Evolutionary conservation across 805 yeast species (phyloP).

Genomic region (Cyberlindnera americana): DNA sequence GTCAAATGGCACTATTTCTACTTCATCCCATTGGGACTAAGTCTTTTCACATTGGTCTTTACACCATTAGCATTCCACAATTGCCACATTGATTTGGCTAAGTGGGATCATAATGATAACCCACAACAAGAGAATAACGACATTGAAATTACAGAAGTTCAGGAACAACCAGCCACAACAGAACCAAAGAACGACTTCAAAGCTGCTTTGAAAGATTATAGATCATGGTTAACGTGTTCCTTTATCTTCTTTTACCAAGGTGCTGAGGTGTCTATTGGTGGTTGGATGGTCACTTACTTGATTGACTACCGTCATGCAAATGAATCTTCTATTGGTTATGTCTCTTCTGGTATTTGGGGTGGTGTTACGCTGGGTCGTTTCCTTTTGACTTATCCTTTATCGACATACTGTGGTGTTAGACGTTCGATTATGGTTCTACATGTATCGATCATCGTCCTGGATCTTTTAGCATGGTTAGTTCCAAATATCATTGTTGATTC

Average conservation of each 20-base stretch:
- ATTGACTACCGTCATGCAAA: conserved; percentile 48
- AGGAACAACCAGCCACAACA: background rate
- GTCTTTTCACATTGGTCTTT: conserved; percentile 31
- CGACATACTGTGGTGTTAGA: conserved; percentile 40
- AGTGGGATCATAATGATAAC: conserved; percentile 18
- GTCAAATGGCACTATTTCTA: conserved; percentile 56
- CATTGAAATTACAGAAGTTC: background rate
- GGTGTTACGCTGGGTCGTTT: conserved; percentile 60
- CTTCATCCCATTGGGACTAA: conserved; percentile 45
- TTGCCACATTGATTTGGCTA: conserved; percentile 38
- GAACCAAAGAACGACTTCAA: conserved; percentile 19
- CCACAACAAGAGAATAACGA: conserved; percentile 8
- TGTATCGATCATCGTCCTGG: conserved; percentile 34
- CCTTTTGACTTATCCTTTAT: conserved; percentile 39
- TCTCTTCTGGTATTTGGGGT: conserved; percentile 63
- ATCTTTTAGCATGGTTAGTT: conserved; percentile 46
- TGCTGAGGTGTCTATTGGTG: conserved; percentile 58
- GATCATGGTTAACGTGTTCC: conserved; percentile 50
- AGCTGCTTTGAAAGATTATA: conserved; percentile 37
- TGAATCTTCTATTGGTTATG: conserved; percentile 44
- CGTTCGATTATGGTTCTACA: conserved; percentile 38
- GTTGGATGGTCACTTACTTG: conserved; percentile 62
- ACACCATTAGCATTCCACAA: conserved; percentile 42
- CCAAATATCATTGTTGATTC: conserved; percentile 44
- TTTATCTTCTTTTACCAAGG: conserved; percentile 61